A percentile compares a stretch with the other conserved stretches of the same genome.
Evolutionary conservation across 2,329 filamentous ascomycete genomes (phyloP).

Genomic region (Scedosporium boydii): DNA sequence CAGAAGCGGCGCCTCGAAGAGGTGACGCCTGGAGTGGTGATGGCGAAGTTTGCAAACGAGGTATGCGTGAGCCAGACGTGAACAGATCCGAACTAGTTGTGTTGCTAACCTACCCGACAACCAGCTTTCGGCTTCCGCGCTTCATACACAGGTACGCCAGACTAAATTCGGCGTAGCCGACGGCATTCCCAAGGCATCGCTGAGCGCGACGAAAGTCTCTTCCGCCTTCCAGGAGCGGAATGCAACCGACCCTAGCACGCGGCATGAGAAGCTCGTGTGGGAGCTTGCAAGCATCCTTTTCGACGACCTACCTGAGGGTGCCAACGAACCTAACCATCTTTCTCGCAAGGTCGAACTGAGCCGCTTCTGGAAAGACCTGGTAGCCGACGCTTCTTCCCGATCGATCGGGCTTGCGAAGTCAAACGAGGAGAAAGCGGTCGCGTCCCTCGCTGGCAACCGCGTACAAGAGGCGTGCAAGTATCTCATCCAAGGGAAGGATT

Average conservation of each 20-base stretch:
- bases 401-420: conserved; percentile 50
- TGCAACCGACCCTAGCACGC: conserved; percentile 31
- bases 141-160: conserved; percentile 44
- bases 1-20: conserved; percentile 50
- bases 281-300: conserved; percentile 80
- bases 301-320: conserved; percentile 48
- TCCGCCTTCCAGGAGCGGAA: conserved; percentile 31
- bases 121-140: conserved; percentile 45
- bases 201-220: conserved; percentile 27
- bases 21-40: conserved; percentile 54
- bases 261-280: conserved; percentile 72
- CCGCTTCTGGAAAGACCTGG: conserved; percentile 54
- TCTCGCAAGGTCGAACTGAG: conserved; percentile 56
- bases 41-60: conserved; percentile 53
- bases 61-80: conserved; percentile 18
- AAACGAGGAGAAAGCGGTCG: conserved; percentile 74
- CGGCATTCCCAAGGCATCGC: conserved; percentile 49
- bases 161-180: conserved; percentile 44
- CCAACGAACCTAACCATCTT: conserved; percentile 27
- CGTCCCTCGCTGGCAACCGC: conserved; percentile 68
- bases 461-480: conserved; percentile 74
- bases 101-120: background rate
- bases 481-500: conserved; percentile 66
- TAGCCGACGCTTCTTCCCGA: conserved; percentile 48
- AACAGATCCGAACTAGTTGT: conserved; percentile 12